Conservation (phyloP, 2,329 filamentous ascomycete genomes). For the Mollisia scopiformis region DNA sequence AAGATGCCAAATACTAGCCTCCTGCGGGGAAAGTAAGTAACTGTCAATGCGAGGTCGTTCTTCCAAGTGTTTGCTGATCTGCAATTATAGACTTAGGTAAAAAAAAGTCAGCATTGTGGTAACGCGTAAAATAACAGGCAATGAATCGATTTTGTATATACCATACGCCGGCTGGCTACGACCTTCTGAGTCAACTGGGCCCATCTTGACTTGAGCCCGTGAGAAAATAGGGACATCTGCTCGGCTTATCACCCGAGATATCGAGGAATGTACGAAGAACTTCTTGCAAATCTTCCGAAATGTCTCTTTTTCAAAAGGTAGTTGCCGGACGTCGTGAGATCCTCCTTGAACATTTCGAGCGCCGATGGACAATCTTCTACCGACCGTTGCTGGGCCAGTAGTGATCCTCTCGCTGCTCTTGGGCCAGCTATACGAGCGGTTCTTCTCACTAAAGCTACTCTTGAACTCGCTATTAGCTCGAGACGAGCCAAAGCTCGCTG, state of each 20-base stretch:
- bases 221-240: background rate
- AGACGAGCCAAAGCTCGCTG: too few species aligned
- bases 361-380: too few species aligned
- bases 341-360: too few species aligned
- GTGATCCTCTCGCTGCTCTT: too few species aligned
- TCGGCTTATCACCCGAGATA: background rate
- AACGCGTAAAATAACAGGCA: too few species aligned
- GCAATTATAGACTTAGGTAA: background rate
- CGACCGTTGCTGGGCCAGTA: too few species aligned
- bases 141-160: background rate
- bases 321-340: too few species aligned
- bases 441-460: too few species aligned
- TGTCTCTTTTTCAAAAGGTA: background rate
- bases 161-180: background rate
- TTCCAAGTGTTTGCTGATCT: background rate
- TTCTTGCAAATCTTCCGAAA: background rate
- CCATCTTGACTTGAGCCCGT: background rate
- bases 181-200: background rate
- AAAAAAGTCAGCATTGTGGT: background rate
- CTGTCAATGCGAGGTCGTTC: background rate
- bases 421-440: too few species aligned
- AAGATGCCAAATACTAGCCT: background rate
- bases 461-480: too few species aligned
- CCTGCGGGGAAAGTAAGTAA: background rate
- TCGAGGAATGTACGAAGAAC: background rate